Evolutionary conservation across 2,329 filamentous ascomycete genomes (phyloP), one percentile per base, ranked within the genome.

Genomic region (Sarocladium kiliense): DNA sequence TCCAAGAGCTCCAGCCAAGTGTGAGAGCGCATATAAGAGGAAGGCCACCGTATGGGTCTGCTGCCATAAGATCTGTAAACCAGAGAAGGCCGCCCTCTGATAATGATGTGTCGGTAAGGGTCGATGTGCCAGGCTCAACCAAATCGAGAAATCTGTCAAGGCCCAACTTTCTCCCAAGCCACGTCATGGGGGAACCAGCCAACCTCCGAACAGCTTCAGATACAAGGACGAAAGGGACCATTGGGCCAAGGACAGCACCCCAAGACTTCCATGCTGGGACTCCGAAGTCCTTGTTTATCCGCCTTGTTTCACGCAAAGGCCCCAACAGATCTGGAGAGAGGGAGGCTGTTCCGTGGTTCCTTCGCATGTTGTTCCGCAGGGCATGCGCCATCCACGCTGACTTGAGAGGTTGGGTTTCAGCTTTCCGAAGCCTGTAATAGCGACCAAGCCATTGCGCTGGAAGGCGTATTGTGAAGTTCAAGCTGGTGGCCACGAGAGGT

Each of bases 31-130:
- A 73, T 36, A 70, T 56, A 9, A 69, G 25, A 2, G 81, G 79
- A 0, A 84, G 71, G 26, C 75, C 64, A 55, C 74, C 69, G 55
- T 75, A 76, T 1, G 81, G 79, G 57, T 84, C 81, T 30, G 76
- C 67, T 27, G 64, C 74, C 6, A 75, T 77, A 23, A 84, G 71
- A 59, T 84, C 76, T 2, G 73, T 68, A 61, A 84, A 82, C 80
- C 81, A 84, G 16, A 83, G 68, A 39, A 71, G 74, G 25, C 81
- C 80, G 4, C 77, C 80, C 0, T 75, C 70, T 1, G 69, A 62
- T n/a, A 84, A 62, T 1, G 71, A 70, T 2, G 71, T 65, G 42
- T 78, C 65, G 36, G 67, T 60, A 54, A 68, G 59, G 55, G 58
- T 58, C 6, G 50, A 58, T 2, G 63, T 53, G 6, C 58, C 56